A percentile compares a stretch with the other conserved stretches of the same genome.
Conservation (phyloP, 768 basidiomycete genomes). For the Lentinula edodes region DNA sequence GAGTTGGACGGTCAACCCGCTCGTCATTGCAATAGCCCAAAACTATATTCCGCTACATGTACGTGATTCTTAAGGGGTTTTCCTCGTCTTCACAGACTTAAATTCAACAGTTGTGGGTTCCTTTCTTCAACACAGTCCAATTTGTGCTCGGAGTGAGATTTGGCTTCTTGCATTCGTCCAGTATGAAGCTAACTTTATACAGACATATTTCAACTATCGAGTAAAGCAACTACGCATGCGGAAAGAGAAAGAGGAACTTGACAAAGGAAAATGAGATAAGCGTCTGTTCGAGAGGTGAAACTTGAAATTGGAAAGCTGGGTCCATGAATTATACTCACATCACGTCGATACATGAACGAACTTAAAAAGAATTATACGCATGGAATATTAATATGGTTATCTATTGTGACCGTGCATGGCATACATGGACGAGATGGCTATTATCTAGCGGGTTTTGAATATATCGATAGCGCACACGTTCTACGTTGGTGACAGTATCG, state of each 20-base stretch:
- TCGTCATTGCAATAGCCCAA: conserved; percentile 73
- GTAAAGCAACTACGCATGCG: conserved; percentile 58
- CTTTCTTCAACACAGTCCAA: conserved; percentile 77
- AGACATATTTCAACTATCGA: conserved; percentile 74
- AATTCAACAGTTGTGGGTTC: conserved; percentile 69
- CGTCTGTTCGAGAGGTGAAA: background rate
- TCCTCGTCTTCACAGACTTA: background rate
- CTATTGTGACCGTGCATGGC: conserved; percentile 16
- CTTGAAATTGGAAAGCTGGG: no score
- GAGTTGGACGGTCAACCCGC: conserved; percentile 74
- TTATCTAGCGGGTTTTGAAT: conserved; percentile 26
- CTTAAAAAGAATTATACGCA: background rate
- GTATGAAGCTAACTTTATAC: conserved; percentile 5
- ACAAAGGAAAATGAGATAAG: conserved; percentile 1
- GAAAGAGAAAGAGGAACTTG: conserved; percentile 42
- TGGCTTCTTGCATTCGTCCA: background rate
- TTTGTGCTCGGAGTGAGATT: conserved; percentile 69
- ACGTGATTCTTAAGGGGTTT: conserved; percentile 13
- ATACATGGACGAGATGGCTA: conserved; percentile 25
- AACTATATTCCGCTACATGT: conserved; percentile 75
- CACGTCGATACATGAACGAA: no score
- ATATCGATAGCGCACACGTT: conserved; percentile 26
- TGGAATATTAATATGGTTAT: conserved; percentile 3
- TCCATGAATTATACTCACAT: no score
- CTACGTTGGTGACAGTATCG: background rate